These are phyloP conservation scores for Xerocomellus dryophilus DNA, from an alignment of 768 basidiomycete genomes.

Conservation along the genomic window DNA sequence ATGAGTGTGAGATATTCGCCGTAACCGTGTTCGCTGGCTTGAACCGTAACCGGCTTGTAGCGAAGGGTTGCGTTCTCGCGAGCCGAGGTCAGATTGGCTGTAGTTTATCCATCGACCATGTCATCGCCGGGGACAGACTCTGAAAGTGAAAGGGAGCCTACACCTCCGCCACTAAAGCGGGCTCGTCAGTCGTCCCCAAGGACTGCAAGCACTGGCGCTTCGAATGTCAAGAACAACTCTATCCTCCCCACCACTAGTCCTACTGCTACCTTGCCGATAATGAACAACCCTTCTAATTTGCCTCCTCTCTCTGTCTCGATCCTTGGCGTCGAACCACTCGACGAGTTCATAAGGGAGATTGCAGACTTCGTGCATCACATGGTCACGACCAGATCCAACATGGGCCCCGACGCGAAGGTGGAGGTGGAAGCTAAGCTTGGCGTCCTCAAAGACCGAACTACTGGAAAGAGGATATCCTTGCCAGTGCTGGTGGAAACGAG, in stretches of 20 bases:
- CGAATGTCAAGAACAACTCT: constrained; percentile 22
- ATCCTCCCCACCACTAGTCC: constrained; percentile 8
- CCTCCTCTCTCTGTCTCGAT: constrained; percentile 77
- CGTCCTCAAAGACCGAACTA: constrained; percentile 55
- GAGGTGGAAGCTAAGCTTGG: constrained; percentile 95
- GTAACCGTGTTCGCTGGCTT: not conserved
- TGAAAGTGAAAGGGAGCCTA: constrained; percentile 25
- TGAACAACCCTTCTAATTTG: constrained; percentile 33
- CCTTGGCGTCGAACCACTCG: constrained; percentile 84
- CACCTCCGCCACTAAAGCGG: constrained; percentile 38
- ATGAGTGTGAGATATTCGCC: not conserved
- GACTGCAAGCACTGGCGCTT: constrained; percentile 17
- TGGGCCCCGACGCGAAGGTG: constrained; percentile 48
- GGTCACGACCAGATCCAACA: constrained; percentile 54
- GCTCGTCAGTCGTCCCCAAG: constrained; percentile 35
- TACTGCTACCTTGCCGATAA: constrained; percentile 16
- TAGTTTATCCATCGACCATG: constrained; percentile 20
- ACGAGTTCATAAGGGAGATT: constrained; percentile 90
- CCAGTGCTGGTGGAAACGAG: constrained; percentile 85
- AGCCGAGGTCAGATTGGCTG: not conserved
- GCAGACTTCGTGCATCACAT: constrained; percentile 84
- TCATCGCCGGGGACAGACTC: constrained; percentile 29
- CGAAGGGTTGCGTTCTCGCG: not conserved
- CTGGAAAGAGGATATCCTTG: constrained; percentile 57
- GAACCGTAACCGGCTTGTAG: not conserved